Conservation (phyloP, 257 asterid species). For the Gentiana macrophylla region DNA sequence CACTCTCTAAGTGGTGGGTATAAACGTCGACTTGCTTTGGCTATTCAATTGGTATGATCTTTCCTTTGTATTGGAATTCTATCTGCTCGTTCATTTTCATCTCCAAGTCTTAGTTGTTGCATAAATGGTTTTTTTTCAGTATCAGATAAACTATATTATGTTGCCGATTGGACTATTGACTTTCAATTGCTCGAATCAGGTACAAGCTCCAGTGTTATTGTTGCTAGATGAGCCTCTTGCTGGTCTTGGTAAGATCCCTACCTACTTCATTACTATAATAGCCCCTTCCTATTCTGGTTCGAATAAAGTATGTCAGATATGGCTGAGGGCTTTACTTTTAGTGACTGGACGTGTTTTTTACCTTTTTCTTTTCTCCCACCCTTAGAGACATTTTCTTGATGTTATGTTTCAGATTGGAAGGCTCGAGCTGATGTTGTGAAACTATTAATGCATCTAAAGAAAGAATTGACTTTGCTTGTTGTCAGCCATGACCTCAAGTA, state of each 20-base stretch:
- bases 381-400: too few relatives aligned
- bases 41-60: conserved; percentile 70
- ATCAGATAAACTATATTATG: conserved; percentile 1
- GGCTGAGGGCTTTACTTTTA: too few relatives aligned
- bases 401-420: conserved; percentile 54
- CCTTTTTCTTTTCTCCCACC: neutral
- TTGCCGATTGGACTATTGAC: conserved; percentile 17
- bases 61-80: conserved; percentile 12
- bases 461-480: conserved; percentile 71
- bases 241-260: conserved; percentile 68
- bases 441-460: conserved; percentile 63
- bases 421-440: conserved; percentile 91
- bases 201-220: conserved; percentile 77
- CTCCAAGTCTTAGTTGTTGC: neutral
- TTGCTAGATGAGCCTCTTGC: conserved; percentile 97
- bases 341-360: conserved; percentile 4
- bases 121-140: neutral
- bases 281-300: too few relatives aligned
- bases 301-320: neutral
- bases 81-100: conserved; percentile 10
- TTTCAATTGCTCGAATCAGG: conserved; percentile 38
- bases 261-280: too few relatives aligned
- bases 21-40: conserved; percentile 92
- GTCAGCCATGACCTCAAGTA: conserved; percentile 94
- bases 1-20: conserved; percentile 89